Percentiles rank a stretch among this genome's conserved stretches.
Evolutionary conservation across 768 basidiomycete genomes (phyloP).

Genomic region (Gymnopilus junonius): DNA sequence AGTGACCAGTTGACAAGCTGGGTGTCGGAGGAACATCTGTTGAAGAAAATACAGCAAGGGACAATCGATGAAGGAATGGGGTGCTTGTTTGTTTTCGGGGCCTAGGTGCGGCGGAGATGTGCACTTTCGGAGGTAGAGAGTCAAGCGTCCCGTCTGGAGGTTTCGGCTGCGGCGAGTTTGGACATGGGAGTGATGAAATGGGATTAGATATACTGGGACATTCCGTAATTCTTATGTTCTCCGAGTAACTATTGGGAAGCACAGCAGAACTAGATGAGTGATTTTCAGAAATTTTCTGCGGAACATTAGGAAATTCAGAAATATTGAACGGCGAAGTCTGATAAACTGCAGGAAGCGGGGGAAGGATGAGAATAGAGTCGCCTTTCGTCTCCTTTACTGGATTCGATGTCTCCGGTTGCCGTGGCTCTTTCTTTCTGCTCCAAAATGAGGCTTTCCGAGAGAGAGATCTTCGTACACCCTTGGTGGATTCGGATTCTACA

Average conservation of each 20-base stretch:
- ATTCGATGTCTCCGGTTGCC: slow-evolving; percentile 10
- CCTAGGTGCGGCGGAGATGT: slow-evolving; percentile 11
- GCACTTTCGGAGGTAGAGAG: not conserved
- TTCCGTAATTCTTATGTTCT: not conserved
- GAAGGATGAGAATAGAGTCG: slow-evolving; percentile 14
- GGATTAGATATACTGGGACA: slow-evolving; percentile 6
- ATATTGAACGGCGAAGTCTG: slow-evolving; percentile 33
- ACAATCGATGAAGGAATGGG: slow-evolving; percentile 71
- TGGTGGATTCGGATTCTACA: slow-evolving; percentile 16
- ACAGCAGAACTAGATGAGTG: not conserved
- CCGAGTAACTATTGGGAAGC: slow-evolving; percentile 5
- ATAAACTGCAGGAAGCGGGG: slow-evolving; percentile 32
- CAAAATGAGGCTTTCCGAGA: slow-evolving; percentile 71
- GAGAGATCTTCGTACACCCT: slow-evolving; percentile 42
- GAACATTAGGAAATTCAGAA: slow-evolving; percentile 8
- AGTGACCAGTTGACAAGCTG: slow-evolving; percentile 21
- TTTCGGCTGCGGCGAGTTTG: not conserved
- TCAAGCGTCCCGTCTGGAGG: not conserved
- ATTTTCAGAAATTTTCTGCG: not conserved
- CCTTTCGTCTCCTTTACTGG: not conserved
- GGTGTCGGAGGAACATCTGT: slow-evolving; percentile 36
- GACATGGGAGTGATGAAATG: not conserved
- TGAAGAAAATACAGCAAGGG: slow-evolving; percentile 63
- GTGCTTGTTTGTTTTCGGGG: slow-evolving; percentile 65
- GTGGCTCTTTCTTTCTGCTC: slow-evolving; percentile 49